A percentile compares a stretch with the other conserved stretches of the same genome.
Conservation (phyloP, 2,329 filamentous ascomycete species). For the Fusarium sublunatum region DNA sequence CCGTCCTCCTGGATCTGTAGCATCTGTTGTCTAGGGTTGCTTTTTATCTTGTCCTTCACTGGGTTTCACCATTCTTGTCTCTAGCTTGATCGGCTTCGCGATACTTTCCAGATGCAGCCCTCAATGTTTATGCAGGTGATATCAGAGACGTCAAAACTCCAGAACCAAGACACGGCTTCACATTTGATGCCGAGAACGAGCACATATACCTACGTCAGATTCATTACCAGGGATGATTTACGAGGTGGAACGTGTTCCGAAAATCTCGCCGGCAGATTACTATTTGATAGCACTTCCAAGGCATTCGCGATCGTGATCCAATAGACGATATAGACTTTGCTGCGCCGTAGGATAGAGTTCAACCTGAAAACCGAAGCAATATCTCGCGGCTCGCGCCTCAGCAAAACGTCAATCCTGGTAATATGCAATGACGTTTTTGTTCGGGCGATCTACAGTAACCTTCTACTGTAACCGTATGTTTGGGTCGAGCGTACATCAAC, state of each 20-base stretch:
- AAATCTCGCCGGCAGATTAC: slow-evolving; percentile 16
- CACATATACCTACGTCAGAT: not conserved
- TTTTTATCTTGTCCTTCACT: slow-evolving; percentile 2
- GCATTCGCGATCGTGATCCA: slow-evolving; percentile 10
- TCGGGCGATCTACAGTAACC: not conserved
- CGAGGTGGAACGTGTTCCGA: slow-evolving; percentile 17
- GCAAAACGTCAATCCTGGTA: not conserved
- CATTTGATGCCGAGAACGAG: too few relatives aligned
- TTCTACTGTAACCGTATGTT: slow-evolving; percentile 4
- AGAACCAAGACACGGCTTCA: not conserved
- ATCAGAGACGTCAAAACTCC: not conserved
- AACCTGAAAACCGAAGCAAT: slow-evolving; percentile 3
- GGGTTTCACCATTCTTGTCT: not conserved
- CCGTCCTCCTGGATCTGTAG: slow-evolving; percentile 25
- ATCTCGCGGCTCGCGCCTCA: not conserved
- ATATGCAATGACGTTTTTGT: slow-evolving; percentile 16
- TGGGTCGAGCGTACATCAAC: not conserved
- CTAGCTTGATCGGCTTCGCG: not conserved
- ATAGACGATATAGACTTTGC: slow-evolving; percentile 12
- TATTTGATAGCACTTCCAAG: slow-evolving; percentile 2
- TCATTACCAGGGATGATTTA: slow-evolving; percentile 4
- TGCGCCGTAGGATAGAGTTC: slow-evolving; percentile 30
- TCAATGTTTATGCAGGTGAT: slow-evolving; percentile 15
- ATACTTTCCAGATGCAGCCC: not conserved
- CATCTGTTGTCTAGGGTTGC: slow-evolving; percentile 16